A percentile compares a stretch with the other conserved stretches of the same genome.
Evolutionary conservation across 1,284 basidiomycete genomes (phyloP).

Genomic region (Heterobasidion irregulare): DNA sequence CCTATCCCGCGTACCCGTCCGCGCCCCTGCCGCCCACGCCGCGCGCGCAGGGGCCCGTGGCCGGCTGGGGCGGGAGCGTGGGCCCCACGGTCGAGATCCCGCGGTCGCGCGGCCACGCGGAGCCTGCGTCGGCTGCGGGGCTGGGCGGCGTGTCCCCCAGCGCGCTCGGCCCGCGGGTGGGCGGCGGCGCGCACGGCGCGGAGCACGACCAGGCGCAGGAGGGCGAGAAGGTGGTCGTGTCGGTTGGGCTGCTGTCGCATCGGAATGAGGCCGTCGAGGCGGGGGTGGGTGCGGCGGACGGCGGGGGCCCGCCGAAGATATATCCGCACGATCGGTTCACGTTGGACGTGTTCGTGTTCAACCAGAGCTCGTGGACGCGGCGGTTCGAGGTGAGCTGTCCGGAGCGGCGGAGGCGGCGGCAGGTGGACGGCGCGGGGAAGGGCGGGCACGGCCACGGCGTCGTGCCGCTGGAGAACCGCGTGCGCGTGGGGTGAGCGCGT

Average conservation of each 20-base stretch:
- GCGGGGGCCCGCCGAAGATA: constrained; percentile 33
- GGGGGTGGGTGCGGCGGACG: constrained; percentile 12
- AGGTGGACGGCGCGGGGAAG: constrained; percentile 20
- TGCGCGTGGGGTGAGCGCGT: constrained; percentile 66
- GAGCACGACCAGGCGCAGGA: constrained; percentile 30
- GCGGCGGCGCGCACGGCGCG: constrained; percentile 24
- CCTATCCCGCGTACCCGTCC: constrained; percentile 58
- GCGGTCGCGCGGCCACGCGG: constrained; percentile 35
- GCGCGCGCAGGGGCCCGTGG: constrained; percentile 45
- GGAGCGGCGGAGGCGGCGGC: constrained; percentile 37
- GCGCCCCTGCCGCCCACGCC: constrained; percentile 41
- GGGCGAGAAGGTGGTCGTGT: constrained; percentile 45
- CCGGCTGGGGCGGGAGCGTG: constrained; percentile 33
- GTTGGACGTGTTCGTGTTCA: constrained; percentile 85
- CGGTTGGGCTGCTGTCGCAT: constrained; percentile 52
- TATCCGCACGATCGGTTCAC: constrained; percentile 71
- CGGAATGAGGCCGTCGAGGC: constrained; percentile 21
- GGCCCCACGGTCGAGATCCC: constrained; percentile 59
- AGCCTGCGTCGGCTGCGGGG: not conserved
- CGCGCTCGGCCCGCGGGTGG: constrained; percentile 33
- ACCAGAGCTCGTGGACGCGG: constrained; percentile 70
- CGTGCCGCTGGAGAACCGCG: constrained; percentile 71
- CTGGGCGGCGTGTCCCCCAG: constrained; percentile 9
- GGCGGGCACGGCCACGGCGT: constrained; percentile 47
- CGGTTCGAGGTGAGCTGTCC: constrained; percentile 74